Conservation (phyloP, 768 basidiomycete genomes). For the Coprinellus micaceus region DNA sequence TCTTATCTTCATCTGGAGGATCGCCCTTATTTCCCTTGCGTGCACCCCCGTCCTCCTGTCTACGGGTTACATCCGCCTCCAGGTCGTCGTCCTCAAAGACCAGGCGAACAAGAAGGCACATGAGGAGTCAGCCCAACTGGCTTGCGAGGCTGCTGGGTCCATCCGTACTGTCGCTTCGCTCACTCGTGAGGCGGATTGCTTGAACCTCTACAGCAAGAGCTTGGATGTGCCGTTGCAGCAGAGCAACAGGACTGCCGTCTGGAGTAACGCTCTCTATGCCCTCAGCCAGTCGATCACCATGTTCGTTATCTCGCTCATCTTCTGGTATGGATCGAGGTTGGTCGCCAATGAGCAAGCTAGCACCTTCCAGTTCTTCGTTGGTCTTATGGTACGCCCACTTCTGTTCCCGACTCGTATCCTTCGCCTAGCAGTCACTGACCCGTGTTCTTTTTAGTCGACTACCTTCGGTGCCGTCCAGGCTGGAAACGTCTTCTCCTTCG, state of each 20-base stretch:
- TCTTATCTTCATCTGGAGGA: conserved; percentile 61
- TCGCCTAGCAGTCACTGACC: conserved; percentile 24
- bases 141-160: conserved; percentile 79
- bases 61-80: conserved; percentile 71
- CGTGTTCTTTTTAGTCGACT: conserved; percentile 39
- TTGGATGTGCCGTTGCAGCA: conserved; percentile 61
- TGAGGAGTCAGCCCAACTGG: conserved; percentile 72
- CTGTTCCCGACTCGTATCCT: neutral
- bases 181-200: conserved; percentile 74
- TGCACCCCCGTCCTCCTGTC: conserved; percentile 61
- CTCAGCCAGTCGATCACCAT: conserved; percentile 67
- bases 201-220: conserved; percentile 50
- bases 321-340: conserved; percentile 62
- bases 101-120: conserved; percentile 68
- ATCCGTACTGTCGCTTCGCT: conserved; percentile 82
- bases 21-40: conserved; percentile 66
- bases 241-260: conserved; percentile 54
- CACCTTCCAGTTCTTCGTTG: conserved; percentile 65
- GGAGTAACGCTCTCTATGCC: conserved; percentile 56
- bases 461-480: conserved; percentile 71
- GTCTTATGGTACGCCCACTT: conserved; percentile 55
- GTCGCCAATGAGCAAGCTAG: conserved; percentile 45
- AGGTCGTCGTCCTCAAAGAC: conserved; percentile 77
- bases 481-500: conserved; percentile 68
- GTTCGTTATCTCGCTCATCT: conserved; percentile 71